Base-by-base conservation (phyloP, 768 basidiomycete genomes). In the Suillus variegatus region DNA sequence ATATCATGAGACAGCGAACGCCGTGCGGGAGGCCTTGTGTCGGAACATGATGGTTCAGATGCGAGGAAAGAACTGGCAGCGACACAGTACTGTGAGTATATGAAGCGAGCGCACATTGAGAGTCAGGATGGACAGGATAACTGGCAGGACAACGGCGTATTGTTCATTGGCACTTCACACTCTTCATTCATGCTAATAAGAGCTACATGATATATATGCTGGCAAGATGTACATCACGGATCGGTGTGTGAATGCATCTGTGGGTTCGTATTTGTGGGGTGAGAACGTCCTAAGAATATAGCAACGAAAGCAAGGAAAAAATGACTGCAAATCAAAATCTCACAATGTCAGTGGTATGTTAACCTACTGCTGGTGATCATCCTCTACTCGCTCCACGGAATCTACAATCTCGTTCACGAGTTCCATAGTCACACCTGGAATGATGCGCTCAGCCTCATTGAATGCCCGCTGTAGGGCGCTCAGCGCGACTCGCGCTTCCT, bases 391-490 rank as follows among this genome's bases (percentile, higher is more conserved):
- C 74, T 95, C 93, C 20, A 95, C 93, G 16, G 93, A 94, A 75
- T 95, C 93, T 28, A 95, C 93, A 68, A 95, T 94, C 79, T 97
- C 96, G 73, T 94, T 92, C 54, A 55, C 54, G 35, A 55, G 54
- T 36, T 55, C 54, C 54, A 92, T 81, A 28, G 95, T 93, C 38
- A 99, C 89, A 6, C 97, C 97, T 9, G 97, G 97, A 70, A 99
- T 97, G 64, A 94, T 90, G 66, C 92, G 85, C 79, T 99, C 97
- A 14, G 96, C 96, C 36, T 97, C 94, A 35, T 93, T 93, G 73
- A 98, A 96, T 3, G 97, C 96, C 38, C 92, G 85, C 70, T 97
- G 93, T 13, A 99, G 93, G 92, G 92, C 85, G 65, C 90, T 91
- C 61, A 99, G 84, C 22, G 93, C 92, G 36, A 93, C 85, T 65